These are phyloP conservation scores for Nemania sp. DNA, from an alignment of 2,329 filamentous ascomycete species.

Conservation along the genomic window DNA sequence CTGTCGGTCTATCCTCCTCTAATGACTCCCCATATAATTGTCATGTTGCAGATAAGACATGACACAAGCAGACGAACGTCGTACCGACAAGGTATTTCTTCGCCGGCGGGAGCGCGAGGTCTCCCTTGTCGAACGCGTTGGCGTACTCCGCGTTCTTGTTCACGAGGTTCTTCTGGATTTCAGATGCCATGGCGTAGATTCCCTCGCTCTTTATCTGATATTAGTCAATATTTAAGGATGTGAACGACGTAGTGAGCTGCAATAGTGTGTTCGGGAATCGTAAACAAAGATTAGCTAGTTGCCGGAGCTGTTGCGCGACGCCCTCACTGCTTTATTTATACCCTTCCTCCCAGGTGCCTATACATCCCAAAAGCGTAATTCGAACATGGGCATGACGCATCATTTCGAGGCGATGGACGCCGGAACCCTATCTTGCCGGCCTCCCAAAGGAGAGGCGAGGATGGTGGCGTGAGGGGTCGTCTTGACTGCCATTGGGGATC, in stretches of 20 bases:
- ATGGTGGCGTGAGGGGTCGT: constrained; percentile 21
- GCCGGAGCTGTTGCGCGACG: background rate
- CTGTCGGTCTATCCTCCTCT: background rate
- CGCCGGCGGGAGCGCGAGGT: constrained; percentile 68
- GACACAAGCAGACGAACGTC: no score
- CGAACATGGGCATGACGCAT: background rate
- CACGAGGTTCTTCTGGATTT: constrained; percentile 58
- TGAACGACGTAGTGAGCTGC: background rate
- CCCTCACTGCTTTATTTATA: constrained; percentile 17
- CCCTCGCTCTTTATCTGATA: no score
- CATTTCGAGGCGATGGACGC: background rate
- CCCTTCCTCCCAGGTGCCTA: background rate
- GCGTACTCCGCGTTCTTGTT: constrained; percentile 61
- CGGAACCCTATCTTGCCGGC: background rate
- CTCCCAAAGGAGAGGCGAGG: constrained; percentile 11
- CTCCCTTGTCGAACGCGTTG: constrained; percentile 64
- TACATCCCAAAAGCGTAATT: background rate
- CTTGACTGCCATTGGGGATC: constrained; percentile 22
- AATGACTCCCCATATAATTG: no score
- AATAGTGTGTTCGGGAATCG: background rate
- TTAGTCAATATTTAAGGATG: no score
- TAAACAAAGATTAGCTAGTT: background rate
- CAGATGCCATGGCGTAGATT: constrained; percentile 40
- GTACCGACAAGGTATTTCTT: constrained; percentile 68
- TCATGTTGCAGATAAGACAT: no score